A percentile compares a stretch with the other conserved stretches of the same genome.
Conservation (phyloP, 176 grass and related monocot species). For the Puccinellia tenuiflora region DNA sequence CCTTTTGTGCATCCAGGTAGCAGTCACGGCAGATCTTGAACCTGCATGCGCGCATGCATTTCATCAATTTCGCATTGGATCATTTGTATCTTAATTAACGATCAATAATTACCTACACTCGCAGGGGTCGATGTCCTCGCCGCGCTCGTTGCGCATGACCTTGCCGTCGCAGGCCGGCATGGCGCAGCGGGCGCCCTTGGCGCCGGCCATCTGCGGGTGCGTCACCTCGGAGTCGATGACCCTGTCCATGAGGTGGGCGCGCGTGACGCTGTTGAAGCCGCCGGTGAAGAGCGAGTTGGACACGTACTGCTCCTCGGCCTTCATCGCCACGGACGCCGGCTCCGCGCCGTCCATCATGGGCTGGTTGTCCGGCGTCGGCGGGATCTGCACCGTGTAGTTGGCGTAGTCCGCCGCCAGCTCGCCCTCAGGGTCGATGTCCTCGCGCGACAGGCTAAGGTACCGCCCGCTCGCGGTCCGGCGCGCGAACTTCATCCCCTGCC, state of each 20-base stretch:
- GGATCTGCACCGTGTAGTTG: conserved; percentile 97
- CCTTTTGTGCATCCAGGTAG: conserved; percentile 87
- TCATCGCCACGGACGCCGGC: conserved; percentile 52
- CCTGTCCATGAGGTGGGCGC: conserved; percentile 94
- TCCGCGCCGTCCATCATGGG: conserved; percentile 59
- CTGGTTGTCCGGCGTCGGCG: conserved; percentile 93
- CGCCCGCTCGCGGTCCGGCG: conserved; percentile 79
- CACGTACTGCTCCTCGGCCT: conserved; percentile 96
- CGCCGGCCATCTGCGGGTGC: conserved; percentile 87
- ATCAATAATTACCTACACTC: conserved; percentile 42
- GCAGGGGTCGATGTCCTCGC: conserved; percentile 71
- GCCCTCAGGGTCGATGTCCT: conserved; percentile 78
- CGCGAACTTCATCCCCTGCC: conserved; percentile 75
- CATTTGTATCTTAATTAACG: not conserved
- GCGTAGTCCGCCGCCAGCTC: conserved; percentile 70
- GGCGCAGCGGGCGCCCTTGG: conserved; percentile 53
- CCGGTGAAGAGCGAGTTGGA: conserved; percentile 90
- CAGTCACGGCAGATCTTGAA: conserved; percentile 98
- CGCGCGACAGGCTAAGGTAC: conserved; percentile 75
- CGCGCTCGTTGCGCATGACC: conserved; percentile 77
- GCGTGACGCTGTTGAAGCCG: conserved; percentile 89
- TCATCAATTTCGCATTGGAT: not conserved
- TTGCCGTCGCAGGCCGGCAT: conserved; percentile 93
- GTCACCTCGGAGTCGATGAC: conserved; percentile 73
- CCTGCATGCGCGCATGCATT: not conserved